These are phyloP conservation scores for Aristolochia fimbriata DNA, from an alignment of 164 flowering plant genomes.

Conservation along the genomic window DNA sequence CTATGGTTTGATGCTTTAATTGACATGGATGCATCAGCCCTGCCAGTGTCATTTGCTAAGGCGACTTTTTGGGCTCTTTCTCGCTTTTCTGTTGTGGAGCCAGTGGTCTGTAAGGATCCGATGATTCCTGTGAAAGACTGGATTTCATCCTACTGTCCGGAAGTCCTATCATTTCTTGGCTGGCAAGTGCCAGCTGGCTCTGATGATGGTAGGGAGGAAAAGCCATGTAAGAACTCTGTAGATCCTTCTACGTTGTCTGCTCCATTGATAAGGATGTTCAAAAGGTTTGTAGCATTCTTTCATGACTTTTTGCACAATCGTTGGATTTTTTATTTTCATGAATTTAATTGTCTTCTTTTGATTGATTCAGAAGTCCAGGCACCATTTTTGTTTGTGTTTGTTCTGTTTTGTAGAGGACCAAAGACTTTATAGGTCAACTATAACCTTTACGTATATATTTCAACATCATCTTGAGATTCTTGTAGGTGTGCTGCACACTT, in stretches of 20 bases:
- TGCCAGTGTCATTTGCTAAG: conserved; percentile 72
- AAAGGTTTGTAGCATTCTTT: conserved; percentile 37
- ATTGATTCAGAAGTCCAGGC: no score
- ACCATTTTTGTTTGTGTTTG: no score
- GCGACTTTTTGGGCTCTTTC: conserved; percentile 88
- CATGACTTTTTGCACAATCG: background rate
- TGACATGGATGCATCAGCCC: conserved; percentile 46
- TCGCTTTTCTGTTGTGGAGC: conserved; percentile 65
- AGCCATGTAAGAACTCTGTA: conserved; percentile 56
- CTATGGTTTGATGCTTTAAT: conserved; percentile 75
- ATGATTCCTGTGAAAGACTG: conserved; percentile 41
- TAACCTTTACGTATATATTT: no score
- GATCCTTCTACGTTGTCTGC: conserved; percentile 42
- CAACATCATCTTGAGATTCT: background rate
- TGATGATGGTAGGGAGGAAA: conserved; percentile 79
- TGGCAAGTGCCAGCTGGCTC: conserved; percentile 86
- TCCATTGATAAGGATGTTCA: conserved; percentile 54
- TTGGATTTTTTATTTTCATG: background rate
- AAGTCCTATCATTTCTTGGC: conserved; percentile 42
- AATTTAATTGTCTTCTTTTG: background rate
- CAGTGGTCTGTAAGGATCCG: conserved; percentile 41
- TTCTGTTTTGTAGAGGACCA: no score
- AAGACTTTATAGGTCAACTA: no score
- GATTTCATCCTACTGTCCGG: conserved; percentile 45
- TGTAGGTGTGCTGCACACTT: conserved; percentile 71